Evolutionary conservation across 306 rosid species (phyloP).

Genomic region (Comarum palustre): DNA sequence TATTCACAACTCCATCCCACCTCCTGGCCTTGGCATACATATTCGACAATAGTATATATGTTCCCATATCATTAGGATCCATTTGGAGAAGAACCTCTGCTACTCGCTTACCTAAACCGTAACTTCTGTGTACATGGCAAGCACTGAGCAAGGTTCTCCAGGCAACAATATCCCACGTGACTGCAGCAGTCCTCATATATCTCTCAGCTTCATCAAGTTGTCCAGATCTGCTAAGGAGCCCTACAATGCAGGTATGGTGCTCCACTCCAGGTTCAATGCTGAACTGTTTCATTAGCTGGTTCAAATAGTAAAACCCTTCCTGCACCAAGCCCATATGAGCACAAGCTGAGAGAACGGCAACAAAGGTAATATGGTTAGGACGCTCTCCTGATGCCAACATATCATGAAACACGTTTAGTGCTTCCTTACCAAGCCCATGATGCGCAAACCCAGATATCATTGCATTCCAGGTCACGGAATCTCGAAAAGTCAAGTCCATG

Average conservation of each 20-base stretch:
- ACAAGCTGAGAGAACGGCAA: slow-evolving; percentile 60
- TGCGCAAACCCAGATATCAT: slow-evolving; percentile 66
- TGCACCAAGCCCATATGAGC: slow-evolving; percentile 51
- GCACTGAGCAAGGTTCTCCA: slow-evolving; percentile 42
- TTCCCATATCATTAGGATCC: slow-evolving; percentile 40
- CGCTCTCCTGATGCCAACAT: slow-evolving; percentile 43
- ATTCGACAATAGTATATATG: slow-evolving; percentile 35
- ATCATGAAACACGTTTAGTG: slow-evolving; percentile 46
- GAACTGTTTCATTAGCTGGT: slow-evolving; percentile 40
- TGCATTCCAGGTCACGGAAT: slow-evolving; percentile 54
- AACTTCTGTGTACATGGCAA: slow-evolving; percentile 33
- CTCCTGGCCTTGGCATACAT: slow-evolving; percentile 42
- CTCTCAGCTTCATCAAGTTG: slow-evolving; percentile 35
- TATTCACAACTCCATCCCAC: slow-evolving; percentile 44
- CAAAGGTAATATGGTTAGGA: slow-evolving; percentile 51
- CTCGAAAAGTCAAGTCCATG: slow-evolving; percentile 34
- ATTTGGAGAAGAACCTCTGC: slow-evolving; percentile 30
- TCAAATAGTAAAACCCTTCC: slow-evolving; percentile 51
- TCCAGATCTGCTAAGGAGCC: slow-evolving; percentile 40
- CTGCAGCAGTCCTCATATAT: slow-evolving; percentile 27
- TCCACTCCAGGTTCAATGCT: slow-evolving; percentile 35
- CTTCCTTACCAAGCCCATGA: slow-evolving; percentile 66
- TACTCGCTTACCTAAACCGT: slow-evolving; percentile 29
- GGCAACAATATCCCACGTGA: slow-evolving; percentile 38
- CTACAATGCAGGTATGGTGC: slow-evolving; percentile 40